A percentile compares a stretch with the other conserved stretches of the same genome.
phyloP scores from a whole-genome alignment of 148 eudicot genomes.

The Silene conica region DNA sequence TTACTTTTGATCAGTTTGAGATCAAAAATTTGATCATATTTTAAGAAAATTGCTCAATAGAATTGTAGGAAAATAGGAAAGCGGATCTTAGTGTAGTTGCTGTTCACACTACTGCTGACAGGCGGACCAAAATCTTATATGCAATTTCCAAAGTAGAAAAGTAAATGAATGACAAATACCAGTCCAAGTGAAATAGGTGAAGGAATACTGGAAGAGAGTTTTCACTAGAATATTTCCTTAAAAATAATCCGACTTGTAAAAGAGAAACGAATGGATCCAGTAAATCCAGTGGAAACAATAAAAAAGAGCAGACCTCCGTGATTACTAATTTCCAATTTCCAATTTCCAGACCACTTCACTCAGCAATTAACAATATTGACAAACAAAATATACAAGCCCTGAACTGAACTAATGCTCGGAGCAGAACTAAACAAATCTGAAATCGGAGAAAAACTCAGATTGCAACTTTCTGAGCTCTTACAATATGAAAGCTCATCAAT shows the following conservation, averaged over 20 bases:
- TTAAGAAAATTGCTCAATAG: neutral
- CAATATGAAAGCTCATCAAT: neutral
- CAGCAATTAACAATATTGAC: neutral
- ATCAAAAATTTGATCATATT: too few relatives aligned
- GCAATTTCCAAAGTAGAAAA: too few relatives aligned
- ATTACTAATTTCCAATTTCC: too few relatives aligned
- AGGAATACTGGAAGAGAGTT: too few relatives aligned
- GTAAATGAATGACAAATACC: too few relatives aligned
- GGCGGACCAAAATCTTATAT: too few relatives aligned
- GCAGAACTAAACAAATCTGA: neutral
- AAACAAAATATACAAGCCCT: neutral
- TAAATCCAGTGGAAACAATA: neutral
- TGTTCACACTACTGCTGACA: too few relatives aligned
- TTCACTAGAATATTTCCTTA: too few relatives aligned
- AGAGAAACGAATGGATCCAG: neutral
- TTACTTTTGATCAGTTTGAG: neutral
- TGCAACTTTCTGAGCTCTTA: neutral
- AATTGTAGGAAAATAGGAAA: too few relatives aligned
- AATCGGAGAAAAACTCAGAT: slow-evolving; percentile 1
- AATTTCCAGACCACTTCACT: neutral
- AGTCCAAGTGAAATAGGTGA: too few relatives aligned
- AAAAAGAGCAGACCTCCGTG: neutral
- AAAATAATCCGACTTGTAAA: too few relatives aligned
- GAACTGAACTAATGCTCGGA: neutral
- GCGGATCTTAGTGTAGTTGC: too few relatives aligned